Base-by-base conservation (phyloP, 352 stramenopile species). In the Globisporangium viniferum region DNA sequence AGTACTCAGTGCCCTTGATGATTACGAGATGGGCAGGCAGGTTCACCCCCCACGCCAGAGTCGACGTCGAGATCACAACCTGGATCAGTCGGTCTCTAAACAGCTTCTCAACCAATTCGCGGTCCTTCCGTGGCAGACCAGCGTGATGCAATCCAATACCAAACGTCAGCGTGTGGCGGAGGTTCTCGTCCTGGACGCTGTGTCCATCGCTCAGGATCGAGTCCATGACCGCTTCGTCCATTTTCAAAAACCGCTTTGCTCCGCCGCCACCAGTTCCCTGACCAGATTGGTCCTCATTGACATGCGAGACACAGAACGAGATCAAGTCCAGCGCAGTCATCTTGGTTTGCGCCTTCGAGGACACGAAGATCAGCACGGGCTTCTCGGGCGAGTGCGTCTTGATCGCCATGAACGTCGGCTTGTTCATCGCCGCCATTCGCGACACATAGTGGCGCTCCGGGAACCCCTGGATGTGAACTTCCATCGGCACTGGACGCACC, bases 341-440 rank as follows among this genome's bases (percentile, higher is more conserved):
- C 44, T 98, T 91, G 29, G 97, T 99, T 77, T 99, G 97, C 9
- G 97, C 89, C 64, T 98, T 92, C 7, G 96, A 99, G n/a, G 97
- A 97, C 62, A 99, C 98, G 78, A 99, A 99, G 58, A 99, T 96
- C 0, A 99, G 84, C 41, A 89, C 86, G 0, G 97, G 97, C 66
- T 99, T 98, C 9, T 84, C 90, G 0, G 91, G 88, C 46, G 95
- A 97, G 69, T 99, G 91, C 51, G 98, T 81, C 72, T 97, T 95
- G 62, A 99, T 99, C 24, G 97, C 95, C 64, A 97, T 93, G 70
- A 98, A 99, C 6, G 94, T 98, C 6, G 98, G 98, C 60, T 99
- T 99, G 80, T 99, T 99, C 98, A 99, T 99, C 9, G 96, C 99
- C 4, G 96, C 94, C 98, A 99, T 99, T 18, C 97, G 83, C 22